Evolutionary conservation across 2,329 filamentous ascomycete genomes (phyloP).

Genomic region (Aspergillus fijiensis): DNA sequence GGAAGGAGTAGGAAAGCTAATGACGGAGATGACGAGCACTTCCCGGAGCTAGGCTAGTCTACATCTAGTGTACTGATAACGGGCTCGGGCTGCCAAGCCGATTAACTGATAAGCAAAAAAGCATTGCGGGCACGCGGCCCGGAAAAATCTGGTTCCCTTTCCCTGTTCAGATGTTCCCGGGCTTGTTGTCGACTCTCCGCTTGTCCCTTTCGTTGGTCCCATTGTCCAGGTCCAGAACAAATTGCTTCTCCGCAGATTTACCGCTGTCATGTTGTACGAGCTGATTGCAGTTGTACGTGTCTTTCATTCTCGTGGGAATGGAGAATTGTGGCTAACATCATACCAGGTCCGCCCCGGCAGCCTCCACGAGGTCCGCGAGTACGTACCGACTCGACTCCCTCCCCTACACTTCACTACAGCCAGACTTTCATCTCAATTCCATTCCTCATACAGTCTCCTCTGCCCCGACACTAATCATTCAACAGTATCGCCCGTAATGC

Average conservation of each 20-base stretch:
- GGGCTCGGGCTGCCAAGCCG: slow-evolving; percentile 24
- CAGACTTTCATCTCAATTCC: background rate
- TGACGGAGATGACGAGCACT: slow-evolving; percentile 28
- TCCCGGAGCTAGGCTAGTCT: slow-evolving; percentile 23
- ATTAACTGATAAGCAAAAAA: slow-evolving; percentile 23
- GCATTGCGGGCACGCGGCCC: background rate
- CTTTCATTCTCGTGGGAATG: background rate
- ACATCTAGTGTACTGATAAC: slow-evolving; percentile 19
- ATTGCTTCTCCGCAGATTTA: slow-evolving; percentile 9
- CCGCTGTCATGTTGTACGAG: slow-evolving; percentile 82
- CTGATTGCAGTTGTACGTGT: slow-evolving; percentile 83
- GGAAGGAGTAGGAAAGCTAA: slow-evolving; percentile 16
- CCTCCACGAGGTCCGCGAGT: slow-evolving; percentile 93
- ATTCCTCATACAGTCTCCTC: background rate
- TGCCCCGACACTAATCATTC: background rate
- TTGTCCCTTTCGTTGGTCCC: background rate
- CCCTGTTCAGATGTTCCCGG: slow-evolving; percentile 9
- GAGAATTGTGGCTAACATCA: slow-evolving; percentile 9
- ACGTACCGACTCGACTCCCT: slow-evolving; percentile 38
- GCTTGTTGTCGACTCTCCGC: too few relatives aligned
- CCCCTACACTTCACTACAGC: background rate
- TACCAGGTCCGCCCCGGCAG: slow-evolving; percentile 84
- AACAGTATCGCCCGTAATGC: slow-evolving; percentile 81
- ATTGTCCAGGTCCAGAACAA: slow-evolving; percentile 15
- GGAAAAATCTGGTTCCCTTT: slow-evolving; percentile 24